Evolutionary conservation across 1,284 basidiomycete genomes (phyloP).

Genomic region (Megacollybia platyphylla): DNA sequence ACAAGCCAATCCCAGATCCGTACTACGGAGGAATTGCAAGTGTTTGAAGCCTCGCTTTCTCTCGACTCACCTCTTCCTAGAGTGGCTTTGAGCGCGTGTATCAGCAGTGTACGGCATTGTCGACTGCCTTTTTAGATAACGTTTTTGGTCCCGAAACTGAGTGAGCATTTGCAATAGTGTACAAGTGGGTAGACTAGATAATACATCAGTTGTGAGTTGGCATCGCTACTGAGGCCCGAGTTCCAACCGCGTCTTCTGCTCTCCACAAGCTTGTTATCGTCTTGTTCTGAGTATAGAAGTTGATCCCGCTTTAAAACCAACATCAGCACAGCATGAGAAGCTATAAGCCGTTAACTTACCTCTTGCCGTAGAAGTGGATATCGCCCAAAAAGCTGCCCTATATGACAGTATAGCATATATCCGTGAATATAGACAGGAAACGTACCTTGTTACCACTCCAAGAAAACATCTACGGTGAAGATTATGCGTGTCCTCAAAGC

Average conservation of each 20-base stretch:
- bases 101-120: conserved; percentile 50
- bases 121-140: conserved; percentile 64
- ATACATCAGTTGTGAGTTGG: conserved; percentile 52
- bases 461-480: conserved; percentile 59
- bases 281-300: conserved; percentile 90
- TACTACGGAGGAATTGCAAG: conserved; percentile 59
- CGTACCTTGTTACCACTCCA: conserved; percentile 83
- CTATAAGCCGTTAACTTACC: conserved; percentile 23
- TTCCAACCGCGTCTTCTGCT: conserved; percentile 69
- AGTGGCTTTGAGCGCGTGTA: conserved; percentile 48
- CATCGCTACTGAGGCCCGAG: conserved; percentile 72
- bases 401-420: conserved; percentile 11
- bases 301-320: conserved; percentile 47
- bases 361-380: conserved; percentile 82
- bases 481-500: conserved; percentile 8
- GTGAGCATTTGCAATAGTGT: background rate
- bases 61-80: conserved; percentile 14
- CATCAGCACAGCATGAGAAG: conserved; percentile 2
- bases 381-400: conserved; percentile 67
- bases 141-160: conserved; percentile 21
- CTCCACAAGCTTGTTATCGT: conserved; percentile 78
- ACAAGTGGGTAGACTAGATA: background rate
- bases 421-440: conserved; percentile 4
- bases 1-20: conserved; percentile 52
- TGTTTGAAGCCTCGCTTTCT: background rate